These are phyloP conservation scores for Capronia coronata DNA, from an alignment of 2,329 filamentous ascomycete species.

Conservation along the genomic window DNA sequence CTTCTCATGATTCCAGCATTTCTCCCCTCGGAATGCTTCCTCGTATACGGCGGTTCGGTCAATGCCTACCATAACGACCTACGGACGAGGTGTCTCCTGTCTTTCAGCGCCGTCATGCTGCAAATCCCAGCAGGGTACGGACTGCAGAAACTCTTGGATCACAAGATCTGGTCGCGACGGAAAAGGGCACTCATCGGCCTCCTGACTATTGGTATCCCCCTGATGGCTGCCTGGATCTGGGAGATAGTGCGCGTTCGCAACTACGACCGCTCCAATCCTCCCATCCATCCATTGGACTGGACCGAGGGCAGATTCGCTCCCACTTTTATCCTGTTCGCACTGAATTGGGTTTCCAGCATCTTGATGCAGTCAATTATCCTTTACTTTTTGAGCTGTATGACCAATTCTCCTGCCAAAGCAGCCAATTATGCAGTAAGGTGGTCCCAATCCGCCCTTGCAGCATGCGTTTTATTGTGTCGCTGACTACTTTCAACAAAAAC, in stretches of 20 bases:
- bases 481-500: no score
- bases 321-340: constrained; percentile 2
- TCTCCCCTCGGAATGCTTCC: constrained; percentile 31
- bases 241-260: constrained; percentile 3
- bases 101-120: constrained; percentile 32
- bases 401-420: constrained; percentile 5
- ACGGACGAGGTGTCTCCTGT: constrained; percentile 30
- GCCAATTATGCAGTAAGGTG: constrained; percentile 1
- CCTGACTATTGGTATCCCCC: not conserved
- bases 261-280: not conserved
- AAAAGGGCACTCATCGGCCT: constrained; percentile 9
- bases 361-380: constrained; percentile 8
- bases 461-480: no score
- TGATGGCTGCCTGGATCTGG: constrained; percentile 6
- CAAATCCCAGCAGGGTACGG: constrained; percentile 31
- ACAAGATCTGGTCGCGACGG: constrained; percentile 5
- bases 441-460: not conserved
- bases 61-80: constrained; percentile 32
- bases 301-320: not conserved
- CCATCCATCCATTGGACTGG: constrained; percentile 6
- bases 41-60: constrained; percentile 34
- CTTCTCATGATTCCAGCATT: constrained; percentile 29
- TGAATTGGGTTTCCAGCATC: not conserved
- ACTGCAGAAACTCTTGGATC: constrained; percentile 19
- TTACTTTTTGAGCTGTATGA: constrained; percentile 7